Conservation (phyloP, 768 basidiomycete species). For the Amanita fuliginea region DNA sequence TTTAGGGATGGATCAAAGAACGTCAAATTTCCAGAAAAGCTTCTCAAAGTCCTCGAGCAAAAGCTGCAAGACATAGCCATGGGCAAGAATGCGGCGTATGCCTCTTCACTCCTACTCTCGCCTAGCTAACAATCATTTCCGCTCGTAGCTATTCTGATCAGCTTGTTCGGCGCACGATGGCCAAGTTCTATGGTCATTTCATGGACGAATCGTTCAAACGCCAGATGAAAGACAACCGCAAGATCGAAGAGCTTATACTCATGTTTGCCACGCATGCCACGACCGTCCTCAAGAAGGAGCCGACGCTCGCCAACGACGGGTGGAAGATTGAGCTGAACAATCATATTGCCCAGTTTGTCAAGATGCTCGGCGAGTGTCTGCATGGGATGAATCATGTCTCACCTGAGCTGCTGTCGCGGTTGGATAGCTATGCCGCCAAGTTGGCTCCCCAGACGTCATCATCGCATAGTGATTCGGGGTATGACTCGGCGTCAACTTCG, state of each 20-base stretch:
- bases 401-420: constrained; percentile 67
- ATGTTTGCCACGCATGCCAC: constrained; percentile 93
- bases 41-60: constrained; percentile 83
- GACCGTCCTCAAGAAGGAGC: constrained; percentile 81
- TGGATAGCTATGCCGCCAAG: constrained; percentile 80
- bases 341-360: constrained; percentile 85
- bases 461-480: constrained; percentile 47
- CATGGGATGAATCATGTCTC: constrained; percentile 65
- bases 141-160: constrained; percentile 74
- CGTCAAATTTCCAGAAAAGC: constrained; percentile 89
- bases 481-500: constrained; percentile 56
- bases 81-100: constrained; percentile 85
- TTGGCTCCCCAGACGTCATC: constrained; percentile 61
- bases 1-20: constrained; percentile 70
- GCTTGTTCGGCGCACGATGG: constrained; percentile 81
- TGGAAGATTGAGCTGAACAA: constrained; percentile 93
- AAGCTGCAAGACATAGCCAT: constrained; percentile 88
- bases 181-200: constrained; percentile 86
- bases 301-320: constrained; percentile 67
- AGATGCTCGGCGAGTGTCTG: constrained; percentile 74
- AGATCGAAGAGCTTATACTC: constrained; percentile 94
- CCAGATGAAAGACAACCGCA: constrained; percentile 92
- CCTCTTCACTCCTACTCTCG: constrained; percentile 10
- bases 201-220: constrained; percentile 75
- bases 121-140: background rate